A percentile compares a stretch with the other conserved stretches of the same genome.
phyloP scores from a whole-genome alignment of 768 basidiomycete genomes.

The Mycena maculata region DNA sequence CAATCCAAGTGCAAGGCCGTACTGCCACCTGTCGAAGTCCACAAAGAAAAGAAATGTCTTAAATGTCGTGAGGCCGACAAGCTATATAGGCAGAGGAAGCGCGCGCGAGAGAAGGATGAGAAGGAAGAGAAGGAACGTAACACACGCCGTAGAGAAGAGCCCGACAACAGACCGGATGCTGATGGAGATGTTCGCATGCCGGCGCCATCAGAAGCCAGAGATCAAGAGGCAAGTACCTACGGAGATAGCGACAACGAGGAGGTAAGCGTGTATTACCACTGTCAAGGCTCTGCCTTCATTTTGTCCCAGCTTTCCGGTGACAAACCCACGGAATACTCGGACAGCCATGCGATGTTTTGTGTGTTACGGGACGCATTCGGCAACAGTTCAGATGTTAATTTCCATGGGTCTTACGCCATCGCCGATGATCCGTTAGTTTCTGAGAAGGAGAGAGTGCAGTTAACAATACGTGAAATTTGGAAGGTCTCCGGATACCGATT shows the following conservation, averaged over 20 bases:
- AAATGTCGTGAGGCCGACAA: not conserved
- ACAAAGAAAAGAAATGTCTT: not conserved
- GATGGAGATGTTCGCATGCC: too few species aligned
- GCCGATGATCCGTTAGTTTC: not conserved
- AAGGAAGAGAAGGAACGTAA: not conserved
- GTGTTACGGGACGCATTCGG: not conserved
- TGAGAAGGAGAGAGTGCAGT: not conserved
- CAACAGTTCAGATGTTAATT: not conserved
- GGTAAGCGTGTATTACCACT: not conserved
- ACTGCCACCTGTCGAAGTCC: not conserved
- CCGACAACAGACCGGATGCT: not conserved
- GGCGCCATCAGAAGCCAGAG: too few species aligned
- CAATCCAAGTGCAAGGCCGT: not conserved
- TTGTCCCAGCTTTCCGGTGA: not conserved
- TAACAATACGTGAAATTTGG: not conserved
- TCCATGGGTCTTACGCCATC: not conserved
- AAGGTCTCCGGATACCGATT: not conserved
- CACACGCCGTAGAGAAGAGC: not conserved
- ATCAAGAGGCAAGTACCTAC: too few species aligned
- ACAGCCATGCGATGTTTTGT: not conserved
- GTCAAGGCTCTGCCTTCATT: not conserved
- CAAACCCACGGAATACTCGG: not conserved
- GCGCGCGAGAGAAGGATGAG: not conserved
- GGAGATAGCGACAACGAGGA: not conserved
- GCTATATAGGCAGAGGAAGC: not conserved